phyloP scores from a whole-genome alignment of 345 rosid genomes.

The Populus euphratica region DNA sequence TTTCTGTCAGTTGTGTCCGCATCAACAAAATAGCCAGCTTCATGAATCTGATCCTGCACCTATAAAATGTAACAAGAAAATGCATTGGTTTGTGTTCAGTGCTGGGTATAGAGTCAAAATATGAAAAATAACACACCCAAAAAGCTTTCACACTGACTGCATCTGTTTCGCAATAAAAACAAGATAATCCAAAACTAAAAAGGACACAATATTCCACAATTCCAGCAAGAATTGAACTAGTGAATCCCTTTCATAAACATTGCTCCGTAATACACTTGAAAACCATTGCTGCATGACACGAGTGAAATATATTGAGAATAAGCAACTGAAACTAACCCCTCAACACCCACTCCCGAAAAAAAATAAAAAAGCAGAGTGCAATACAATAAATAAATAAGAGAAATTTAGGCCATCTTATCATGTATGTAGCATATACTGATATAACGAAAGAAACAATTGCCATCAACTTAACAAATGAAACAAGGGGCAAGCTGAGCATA shows the following conservation, averaged over 20 bases:
- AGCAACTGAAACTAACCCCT: neutral
- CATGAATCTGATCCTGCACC: constrained; percentile 60
- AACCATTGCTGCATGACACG: neutral
- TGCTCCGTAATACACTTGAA: neutral
- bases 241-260: neutral
- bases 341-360: neutral
- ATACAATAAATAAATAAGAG: neutral
- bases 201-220: neutral
- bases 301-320: neutral
- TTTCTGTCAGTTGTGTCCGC: constrained; percentile 74
- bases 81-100: neutral
- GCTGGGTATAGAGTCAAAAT: neutral
- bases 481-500: neutral
- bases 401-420: neutral
- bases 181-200: neutral
- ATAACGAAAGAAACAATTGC: neutral
- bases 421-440: neutral
- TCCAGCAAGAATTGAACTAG: neutral
- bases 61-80: constrained; percentile 27
- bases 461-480: neutral
- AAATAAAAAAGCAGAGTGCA: neutral
- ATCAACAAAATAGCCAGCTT: constrained; percentile 78
- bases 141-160: neutral
- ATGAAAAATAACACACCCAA: neutral
- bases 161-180: neutral